Evolutionary conservation across 176 grass and related monocot genomes (phyloP).

Genomic region (Juncus inflexus): DNA sequence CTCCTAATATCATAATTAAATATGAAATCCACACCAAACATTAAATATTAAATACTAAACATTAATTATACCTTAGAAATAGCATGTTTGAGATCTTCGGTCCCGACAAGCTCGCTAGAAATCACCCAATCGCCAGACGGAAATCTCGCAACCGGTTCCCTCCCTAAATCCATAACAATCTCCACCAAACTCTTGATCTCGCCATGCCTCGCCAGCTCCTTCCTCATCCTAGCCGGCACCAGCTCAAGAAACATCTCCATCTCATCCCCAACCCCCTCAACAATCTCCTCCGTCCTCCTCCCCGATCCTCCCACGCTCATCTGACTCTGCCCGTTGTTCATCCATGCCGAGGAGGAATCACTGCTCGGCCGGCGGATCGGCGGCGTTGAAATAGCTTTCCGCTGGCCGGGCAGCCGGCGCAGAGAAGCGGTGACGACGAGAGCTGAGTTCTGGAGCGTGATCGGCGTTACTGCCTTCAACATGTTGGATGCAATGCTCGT

Average conservation of each 20-base stretch:
- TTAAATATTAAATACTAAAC: too few relatives aligned
- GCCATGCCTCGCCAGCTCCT: constrained; percentile 53
- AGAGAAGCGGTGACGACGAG: constrained; percentile 48
- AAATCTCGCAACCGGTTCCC: constrained; percentile 73
- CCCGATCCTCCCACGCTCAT: constrained; percentile 3
- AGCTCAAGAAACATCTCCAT: constrained; percentile 82
- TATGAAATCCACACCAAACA: not conserved
- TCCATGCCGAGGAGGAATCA: constrained; percentile 46
- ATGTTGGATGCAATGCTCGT: constrained; percentile 23
- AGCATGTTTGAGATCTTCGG: constrained; percentile 72
- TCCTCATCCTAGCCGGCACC: constrained; percentile 71
- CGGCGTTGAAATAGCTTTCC: constrained; percentile 52
- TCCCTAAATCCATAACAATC: constrained; percentile 92
- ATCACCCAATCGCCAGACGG: constrained; percentile 88
- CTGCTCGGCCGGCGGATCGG: constrained; percentile 62
- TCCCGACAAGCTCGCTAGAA: constrained; percentile 53
- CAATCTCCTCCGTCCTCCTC: not conserved
- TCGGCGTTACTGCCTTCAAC: constrained; percentile 54
- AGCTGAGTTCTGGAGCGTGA: constrained; percentile 45
- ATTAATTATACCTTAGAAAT: constrained; percentile 59
- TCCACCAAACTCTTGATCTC: constrained; percentile 80
- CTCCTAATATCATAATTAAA: too few relatives aligned
- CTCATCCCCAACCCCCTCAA: constrained; percentile 25
- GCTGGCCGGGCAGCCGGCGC: constrained; percentile 35
- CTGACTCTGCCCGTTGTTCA: not conserved